Conservation (phyloP, 257 asterid genomes). For the Ehretia macrophylla region DNA sequence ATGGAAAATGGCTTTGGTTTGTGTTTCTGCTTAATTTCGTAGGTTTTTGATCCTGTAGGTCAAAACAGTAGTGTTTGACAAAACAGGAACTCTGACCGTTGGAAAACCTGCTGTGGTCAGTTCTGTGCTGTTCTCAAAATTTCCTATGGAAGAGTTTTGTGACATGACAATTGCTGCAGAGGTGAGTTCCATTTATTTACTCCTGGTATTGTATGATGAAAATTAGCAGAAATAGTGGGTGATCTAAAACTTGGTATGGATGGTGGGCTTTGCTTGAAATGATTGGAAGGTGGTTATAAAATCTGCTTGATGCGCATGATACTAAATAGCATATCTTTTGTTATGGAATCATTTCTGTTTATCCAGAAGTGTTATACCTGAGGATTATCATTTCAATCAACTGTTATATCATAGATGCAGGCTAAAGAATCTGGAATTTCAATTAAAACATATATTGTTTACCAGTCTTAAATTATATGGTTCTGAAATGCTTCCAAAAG, state of each 20-base stretch:
- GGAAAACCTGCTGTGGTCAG: conserved; percentile 94
- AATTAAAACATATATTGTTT: no score
- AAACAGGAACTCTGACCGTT: conserved; percentile 85
- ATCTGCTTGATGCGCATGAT: no score
- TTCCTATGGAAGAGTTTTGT: conserved; percentile 79
- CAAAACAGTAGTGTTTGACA: conserved; percentile 78
- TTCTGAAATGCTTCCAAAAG: conserved; percentile 1
- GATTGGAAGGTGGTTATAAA: no score
- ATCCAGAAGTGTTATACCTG: no score
- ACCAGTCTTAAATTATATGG: no score
- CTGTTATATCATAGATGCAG: no score
- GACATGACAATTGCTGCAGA: conserved; percentile 84
- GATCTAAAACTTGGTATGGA: neutral
- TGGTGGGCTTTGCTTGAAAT: neutral
- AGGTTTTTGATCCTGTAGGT: conserved; percentile 45
- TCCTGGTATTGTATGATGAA: neutral
- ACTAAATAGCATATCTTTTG: neutral
- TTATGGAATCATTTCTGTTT: no score
- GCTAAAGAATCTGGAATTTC: no score
- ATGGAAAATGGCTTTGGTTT: no score
- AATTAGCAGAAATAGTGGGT: no score
- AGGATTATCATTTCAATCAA: no score
- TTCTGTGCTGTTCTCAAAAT: conserved; percentile 61
- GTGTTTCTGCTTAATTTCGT: neutral
- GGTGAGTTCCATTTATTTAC: conserved; percentile 39